phyloP scores from a whole-genome alignment of 371 early-diverging fungal species.

The Mucor velutinosus region DNA sequence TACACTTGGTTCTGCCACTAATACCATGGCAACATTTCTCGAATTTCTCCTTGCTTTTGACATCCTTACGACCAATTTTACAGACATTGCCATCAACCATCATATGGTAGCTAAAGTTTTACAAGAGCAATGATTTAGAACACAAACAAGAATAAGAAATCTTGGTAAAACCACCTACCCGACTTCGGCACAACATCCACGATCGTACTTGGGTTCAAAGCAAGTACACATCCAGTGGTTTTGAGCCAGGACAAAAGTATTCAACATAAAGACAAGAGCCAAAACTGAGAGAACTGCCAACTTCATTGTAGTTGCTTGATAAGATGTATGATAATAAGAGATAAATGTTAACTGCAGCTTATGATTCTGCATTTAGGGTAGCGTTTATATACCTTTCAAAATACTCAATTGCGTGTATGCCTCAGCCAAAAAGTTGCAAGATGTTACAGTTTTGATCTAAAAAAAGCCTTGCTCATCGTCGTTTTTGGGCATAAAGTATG shows the following conservation, averaged over 20 bases:
- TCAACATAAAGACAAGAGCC: not conserved
- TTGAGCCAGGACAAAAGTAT: not conserved
- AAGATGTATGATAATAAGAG: not conserved
- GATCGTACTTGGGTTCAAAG: not conserved
- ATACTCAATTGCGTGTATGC: too few relatives aligned
- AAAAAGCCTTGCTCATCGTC: too few relatives aligned
- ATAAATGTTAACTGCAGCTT: not conserved
- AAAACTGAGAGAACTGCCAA: not conserved
- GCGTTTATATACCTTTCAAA: not conserved
- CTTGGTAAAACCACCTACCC: too few relatives aligned
- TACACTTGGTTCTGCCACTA: not conserved
- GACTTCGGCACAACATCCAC: not conserved
- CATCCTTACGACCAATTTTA: not conserved
- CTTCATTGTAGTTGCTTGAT: not conserved
- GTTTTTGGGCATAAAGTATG: too few relatives aligned
- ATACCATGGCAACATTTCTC: not conserved
- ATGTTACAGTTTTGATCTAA: too few relatives aligned
- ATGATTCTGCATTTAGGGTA: not conserved
- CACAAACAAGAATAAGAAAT: too few relatives aligned
- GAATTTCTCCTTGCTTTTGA: not conserved
- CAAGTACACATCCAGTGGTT: conserved; percentile 6
- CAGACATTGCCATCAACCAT: conserved; percentile 2
- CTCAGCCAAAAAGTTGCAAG: too few relatives aligned
- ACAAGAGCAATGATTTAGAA: too few relatives aligned
- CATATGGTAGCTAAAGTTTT: not conserved